These are phyloP conservation scores for Platismatia glauca DNA, from an alignment of 495 filamentous ascomycete genomes.

Conservation along the genomic window DNA sequence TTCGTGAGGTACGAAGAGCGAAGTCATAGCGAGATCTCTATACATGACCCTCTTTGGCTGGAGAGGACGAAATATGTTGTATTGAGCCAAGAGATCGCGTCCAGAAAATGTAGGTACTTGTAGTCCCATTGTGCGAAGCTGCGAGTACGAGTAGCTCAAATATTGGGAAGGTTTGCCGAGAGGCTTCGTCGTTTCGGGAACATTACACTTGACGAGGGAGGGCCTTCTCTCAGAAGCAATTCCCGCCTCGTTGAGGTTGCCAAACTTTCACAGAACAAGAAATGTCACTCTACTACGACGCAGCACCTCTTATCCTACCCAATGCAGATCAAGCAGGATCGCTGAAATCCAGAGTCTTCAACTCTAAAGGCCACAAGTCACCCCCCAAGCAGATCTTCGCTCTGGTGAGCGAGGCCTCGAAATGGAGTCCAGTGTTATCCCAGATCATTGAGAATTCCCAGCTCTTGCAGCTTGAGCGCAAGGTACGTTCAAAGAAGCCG, in stretches of 20 bases:
- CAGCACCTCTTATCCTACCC: constrained; percentile 60
- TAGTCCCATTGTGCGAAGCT: too few species aligned
- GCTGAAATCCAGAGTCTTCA: constrained; percentile 75
- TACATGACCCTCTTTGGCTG: too few species aligned
- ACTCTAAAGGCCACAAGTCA: constrained; percentile 59
- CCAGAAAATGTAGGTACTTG: too few species aligned
- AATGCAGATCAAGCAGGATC: constrained; percentile 55
- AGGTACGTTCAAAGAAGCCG: constrained; percentile 44
- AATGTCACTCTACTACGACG: constrained; percentile 96
- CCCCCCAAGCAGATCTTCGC: constrained; percentile 78
- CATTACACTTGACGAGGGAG: too few species aligned
- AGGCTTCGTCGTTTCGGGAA: not conserved
- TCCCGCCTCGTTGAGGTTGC: not conserved
- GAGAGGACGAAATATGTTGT: too few species aligned
- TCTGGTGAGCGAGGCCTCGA: constrained; percentile 70
- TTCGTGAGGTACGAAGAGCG: constrained; percentile 29
- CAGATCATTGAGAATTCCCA: constrained; percentile 74
- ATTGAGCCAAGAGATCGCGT: too few species aligned
- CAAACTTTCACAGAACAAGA: not conserved
- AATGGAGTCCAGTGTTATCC: constrained; percentile 80
- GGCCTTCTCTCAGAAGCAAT: too few species aligned
- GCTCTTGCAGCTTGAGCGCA: constrained; percentile 64
- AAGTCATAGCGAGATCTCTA: too few species aligned
- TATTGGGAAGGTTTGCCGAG: constrained; percentile 49
- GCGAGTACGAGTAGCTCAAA: too few species aligned